These are phyloP conservation scores for Globisporangium nodosum DNA, from an alignment of 352 stramenopile species.

Conservation along the genomic window DNA sequence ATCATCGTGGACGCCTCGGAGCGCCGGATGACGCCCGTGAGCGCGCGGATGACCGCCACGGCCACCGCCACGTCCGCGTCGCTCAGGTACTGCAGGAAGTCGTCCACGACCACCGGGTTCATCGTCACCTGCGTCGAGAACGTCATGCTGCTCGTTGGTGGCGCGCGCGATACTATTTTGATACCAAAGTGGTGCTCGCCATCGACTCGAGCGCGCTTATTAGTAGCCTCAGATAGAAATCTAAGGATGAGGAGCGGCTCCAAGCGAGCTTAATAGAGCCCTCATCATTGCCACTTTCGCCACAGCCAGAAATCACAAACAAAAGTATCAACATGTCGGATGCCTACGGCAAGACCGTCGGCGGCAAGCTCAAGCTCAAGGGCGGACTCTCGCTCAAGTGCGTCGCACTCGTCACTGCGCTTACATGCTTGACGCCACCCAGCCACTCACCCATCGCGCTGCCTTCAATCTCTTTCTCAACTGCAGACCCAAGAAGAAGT, in stretches of 20 bases:
- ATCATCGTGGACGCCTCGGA: slow-evolving; percentile 94
- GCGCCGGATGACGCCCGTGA: slow-evolving; percentile 89
- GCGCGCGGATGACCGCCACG: slow-evolving; percentile 91
- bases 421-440: neutral
- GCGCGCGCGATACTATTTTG: neutral
- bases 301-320: no score
- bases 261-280: no score
- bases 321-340: slow-evolving; percentile 4
- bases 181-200: no score
- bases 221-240: no score
- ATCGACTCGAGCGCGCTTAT: no score
- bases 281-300: no score
- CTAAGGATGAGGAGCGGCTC: no score
- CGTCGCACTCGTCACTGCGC: neutral
- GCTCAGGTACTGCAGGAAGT: slow-evolving; percentile 68
- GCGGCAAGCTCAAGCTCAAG: slow-evolving; percentile 80
- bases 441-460: neutral
- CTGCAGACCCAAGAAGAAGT: slow-evolving; percentile 32
- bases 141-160: neutral
- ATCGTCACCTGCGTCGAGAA: neutral
- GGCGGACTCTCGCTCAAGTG: slow-evolving; percentile 80
- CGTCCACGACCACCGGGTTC: slow-evolving; percentile 43
- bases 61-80: slow-evolving; percentile 85
- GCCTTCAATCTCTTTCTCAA: neutral
- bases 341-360: slow-evolving; percentile 64